A percentile compares a stretch with the other conserved stretches of the same genome.
phyloP scores from a whole-genome alignment of 345 rosid genomes.

The Brassica juncea region DNA sequence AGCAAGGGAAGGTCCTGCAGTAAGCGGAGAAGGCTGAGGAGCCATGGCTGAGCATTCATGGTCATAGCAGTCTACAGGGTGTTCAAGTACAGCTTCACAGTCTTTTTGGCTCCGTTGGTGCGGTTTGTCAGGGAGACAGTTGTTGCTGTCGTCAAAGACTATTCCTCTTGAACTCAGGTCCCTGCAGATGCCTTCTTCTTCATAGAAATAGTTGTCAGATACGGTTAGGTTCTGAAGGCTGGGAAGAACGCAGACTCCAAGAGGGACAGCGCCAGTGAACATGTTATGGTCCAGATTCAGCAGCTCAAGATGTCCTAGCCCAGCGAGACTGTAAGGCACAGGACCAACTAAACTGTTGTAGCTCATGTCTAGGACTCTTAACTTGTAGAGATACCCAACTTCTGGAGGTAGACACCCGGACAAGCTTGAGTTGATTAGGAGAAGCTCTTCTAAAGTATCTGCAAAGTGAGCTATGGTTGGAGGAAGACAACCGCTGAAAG shows the following conservation, averaged over 20 bases:
- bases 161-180: slow-evolving; percentile 62
- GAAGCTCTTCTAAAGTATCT: slow-evolving; percentile 67
- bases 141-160: slow-evolving; percentile 62
- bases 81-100: slow-evolving; percentile 59
- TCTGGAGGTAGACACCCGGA: slow-evolving; percentile 88
- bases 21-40: slow-evolving; percentile 48
- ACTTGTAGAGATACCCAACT: slow-evolving; percentile 74
- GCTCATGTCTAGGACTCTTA: slow-evolving; percentile 80
- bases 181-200: slow-evolving; percentile 74
- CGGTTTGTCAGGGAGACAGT: slow-evolving; percentile 76
- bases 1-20: slow-evolving; percentile 51
- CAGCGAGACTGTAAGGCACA: slow-evolving; percentile 82
- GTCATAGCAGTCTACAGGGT: slow-evolving; percentile 72
- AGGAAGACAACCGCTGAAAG: slow-evolving; percentile 76
- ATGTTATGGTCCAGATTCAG: slow-evolving; percentile 69
- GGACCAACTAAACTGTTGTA: slow-evolving; percentile 70
- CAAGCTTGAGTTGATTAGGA: slow-evolving; percentile 66
- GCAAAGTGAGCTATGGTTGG: slow-evolving; percentile 70
- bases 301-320: slow-evolving; percentile 70
- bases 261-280: slow-evolving; percentile 66
- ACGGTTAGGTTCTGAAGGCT: slow-evolving; percentile 62
- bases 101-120: slow-evolving; percentile 66
- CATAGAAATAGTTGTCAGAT: slow-evolving; percentile 77
- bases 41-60: slow-evolving; percentile 52
- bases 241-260: slow-evolving; percentile 73